Conservation (phyloP, 1,284 basidiomycete species). For the Cutaneotrichosporon curvatum region DNA sequence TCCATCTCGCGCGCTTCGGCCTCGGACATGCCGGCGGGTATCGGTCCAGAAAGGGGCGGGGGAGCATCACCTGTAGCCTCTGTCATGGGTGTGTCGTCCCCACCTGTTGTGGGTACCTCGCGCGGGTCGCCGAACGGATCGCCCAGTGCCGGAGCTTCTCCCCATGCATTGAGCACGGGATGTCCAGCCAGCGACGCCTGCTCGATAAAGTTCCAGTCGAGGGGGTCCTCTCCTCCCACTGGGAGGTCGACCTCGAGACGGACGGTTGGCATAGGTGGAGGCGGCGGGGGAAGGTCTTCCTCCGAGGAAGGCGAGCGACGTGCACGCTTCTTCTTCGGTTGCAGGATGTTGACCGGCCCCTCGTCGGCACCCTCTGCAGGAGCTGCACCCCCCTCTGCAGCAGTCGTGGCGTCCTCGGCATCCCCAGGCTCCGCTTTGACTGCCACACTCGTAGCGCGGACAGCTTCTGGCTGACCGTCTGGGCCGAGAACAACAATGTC, state of each 20-base stretch:
- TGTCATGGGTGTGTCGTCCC: not conserved
- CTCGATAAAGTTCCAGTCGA: constrained; percentile 38
- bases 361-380: not conserved
- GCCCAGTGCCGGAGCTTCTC: constrained; percentile 12
- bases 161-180: constrained; percentile 10
- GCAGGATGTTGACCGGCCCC: constrained; percentile 18
- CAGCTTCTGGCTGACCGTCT: constrained; percentile 3
- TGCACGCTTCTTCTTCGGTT: constrained; percentile 35
- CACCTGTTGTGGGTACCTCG: not conserved
- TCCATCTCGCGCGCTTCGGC: constrained; percentile 18
- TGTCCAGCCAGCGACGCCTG: constrained; percentile 26
- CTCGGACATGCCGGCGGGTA: constrained; percentile 7
- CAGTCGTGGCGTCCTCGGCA: constrained; percentile 1
- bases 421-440: constrained; percentile 15
- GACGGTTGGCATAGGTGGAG: constrained; percentile 40
- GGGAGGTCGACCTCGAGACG: constrained; percentile 25
- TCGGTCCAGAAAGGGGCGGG: not conserved
- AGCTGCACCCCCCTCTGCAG: not conserved
- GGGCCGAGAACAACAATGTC: constrained; percentile 8
- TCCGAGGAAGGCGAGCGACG: constrained; percentile 26
- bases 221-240: constrained; percentile 11
- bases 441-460: no score
- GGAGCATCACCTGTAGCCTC: not conserved
- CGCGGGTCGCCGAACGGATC: constrained; percentile 5
- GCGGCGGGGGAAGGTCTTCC: constrained; percentile 38